These are phyloP conservation scores for Pinus tabuliformis DNA, from an alignment of 75 land plant species.

Conservation along the genomic window DNA sequence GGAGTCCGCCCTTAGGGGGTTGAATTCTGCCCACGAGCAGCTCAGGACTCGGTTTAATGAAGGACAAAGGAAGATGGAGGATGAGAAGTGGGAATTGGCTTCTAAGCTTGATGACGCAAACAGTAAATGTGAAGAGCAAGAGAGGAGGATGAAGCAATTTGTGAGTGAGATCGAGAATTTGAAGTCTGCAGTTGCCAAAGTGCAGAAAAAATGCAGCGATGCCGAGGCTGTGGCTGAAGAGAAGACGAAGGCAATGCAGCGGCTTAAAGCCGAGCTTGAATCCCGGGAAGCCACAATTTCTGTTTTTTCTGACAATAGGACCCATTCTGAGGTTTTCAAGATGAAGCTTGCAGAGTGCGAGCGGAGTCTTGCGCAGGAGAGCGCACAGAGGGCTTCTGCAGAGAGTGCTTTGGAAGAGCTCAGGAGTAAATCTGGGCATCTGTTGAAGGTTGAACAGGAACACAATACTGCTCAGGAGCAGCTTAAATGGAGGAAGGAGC, in stretches of 20 bases:
- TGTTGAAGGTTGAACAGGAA: slow-evolving; percentile 30
- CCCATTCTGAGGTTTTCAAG: slow-evolving; percentile 7
- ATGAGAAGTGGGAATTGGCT: slow-evolving; percentile 25
- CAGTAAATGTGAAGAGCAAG: slow-evolving; percentile 27
- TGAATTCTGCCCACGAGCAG: slow-evolving; percentile 28
- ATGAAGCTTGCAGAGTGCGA: slow-evolving; percentile 12
- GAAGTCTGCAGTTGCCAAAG: slow-evolving; percentile 16
- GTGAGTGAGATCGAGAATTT: slow-evolving; percentile 42
- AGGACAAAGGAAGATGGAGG: slow-evolving; percentile 21
- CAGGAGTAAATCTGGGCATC: slow-evolving; percentile 32
- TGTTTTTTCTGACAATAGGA: neutral
- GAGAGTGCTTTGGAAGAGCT: slow-evolving; percentile 7
- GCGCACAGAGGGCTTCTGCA: neutral
- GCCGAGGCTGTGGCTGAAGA: slow-evolving; percentile 22
- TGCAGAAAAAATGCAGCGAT: slow-evolving; percentile 37
- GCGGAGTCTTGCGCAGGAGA: neutral
- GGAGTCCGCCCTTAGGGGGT: slow-evolving; percentile 26
- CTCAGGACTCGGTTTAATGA: slow-evolving; percentile 27
- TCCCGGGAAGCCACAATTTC: neutral
- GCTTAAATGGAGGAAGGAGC: slow-evolving; percentile 69
- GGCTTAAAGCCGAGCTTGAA: slow-evolving; percentile 5
- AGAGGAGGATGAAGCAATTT: slow-evolving; percentile 16
- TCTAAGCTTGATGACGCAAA: slow-evolving; percentile 48
- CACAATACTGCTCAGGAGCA: slow-evolving; percentile 22
- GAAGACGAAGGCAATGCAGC: neutral